A percentile compares a stretch with the other conserved stretches of the same genome.
Conservation (phyloP, 2,329 filamentous ascomycete species). For the Talaromyces albobiverticillius region DNA sequence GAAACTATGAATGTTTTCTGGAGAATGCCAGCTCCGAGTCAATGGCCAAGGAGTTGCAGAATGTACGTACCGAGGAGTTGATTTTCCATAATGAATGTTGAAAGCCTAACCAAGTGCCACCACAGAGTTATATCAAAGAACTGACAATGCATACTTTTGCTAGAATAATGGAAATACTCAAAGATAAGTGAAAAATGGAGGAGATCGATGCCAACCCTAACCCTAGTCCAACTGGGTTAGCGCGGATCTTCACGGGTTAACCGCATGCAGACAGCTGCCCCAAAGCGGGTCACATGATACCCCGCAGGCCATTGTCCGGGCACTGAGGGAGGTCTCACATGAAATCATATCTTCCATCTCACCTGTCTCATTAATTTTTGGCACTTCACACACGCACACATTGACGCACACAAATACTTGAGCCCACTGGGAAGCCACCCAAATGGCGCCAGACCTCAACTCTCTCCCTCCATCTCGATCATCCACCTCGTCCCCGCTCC, state of each 20-base stretch:
- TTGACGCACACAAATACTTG: neutral
- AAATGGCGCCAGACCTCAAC: slow-evolving; percentile 73
- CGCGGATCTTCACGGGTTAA: neutral
- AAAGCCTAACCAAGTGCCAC: too few relatives aligned
- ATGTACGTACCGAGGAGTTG: too few relatives aligned
- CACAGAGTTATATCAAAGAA: too few relatives aligned
- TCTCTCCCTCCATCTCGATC: slow-evolving; percentile 61
- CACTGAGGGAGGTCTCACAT: neutral
- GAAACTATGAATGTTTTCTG: too few relatives aligned
- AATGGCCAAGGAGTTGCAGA: too few relatives aligned
- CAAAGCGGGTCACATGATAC: slow-evolving; percentile 14
- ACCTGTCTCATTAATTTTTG: neutral
- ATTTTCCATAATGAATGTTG: too few relatives aligned
- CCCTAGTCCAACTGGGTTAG: too few relatives aligned
- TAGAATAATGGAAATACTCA: too few relatives aligned
- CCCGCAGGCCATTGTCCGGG: slow-evolving; percentile 9
- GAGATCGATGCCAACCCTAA: too few relatives aligned
- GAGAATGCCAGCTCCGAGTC: too few relatives aligned
- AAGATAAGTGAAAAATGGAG: too few relatives aligned
- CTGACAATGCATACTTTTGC: too few relatives aligned
- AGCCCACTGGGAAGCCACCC: neutral
- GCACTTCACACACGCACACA: neutral
- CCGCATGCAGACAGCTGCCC: slow-evolving; percentile 1
- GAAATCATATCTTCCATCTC: neutral
- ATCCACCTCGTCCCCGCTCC: slow-evolving; percentile 36